A percentile compares a stretch with the other conserved stretches of the same genome.
phyloP scores from a whole-genome alignment of 2,329 filamentous ascomycete species.

The Hypoxylon sp. region DNA sequence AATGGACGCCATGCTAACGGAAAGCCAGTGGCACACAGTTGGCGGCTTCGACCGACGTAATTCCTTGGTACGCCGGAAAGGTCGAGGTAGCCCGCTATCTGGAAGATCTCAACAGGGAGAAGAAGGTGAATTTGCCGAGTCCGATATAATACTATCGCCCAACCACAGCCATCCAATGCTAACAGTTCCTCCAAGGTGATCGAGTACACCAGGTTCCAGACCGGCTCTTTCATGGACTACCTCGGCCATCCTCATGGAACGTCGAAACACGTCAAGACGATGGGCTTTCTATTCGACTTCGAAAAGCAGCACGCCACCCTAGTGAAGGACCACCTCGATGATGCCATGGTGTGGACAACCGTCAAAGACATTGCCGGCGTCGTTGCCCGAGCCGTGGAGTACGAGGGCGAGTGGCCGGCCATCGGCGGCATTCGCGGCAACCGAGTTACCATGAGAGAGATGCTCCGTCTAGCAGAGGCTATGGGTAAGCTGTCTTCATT shows the following conservation, averaged over 20 bases:
- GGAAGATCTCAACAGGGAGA: slow-evolving; percentile 50
- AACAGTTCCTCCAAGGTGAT: slow-evolving; percentile 46
- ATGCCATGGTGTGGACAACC: slow-evolving; percentile 40
- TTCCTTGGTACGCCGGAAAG: slow-evolving; percentile 52
- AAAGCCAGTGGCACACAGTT: slow-evolving; percentile 20
- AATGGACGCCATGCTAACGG: not conserved
- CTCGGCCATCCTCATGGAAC: slow-evolving; percentile 54
- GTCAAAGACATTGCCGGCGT: slow-evolving; percentile 48
- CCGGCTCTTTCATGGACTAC: slow-evolving; percentile 58
- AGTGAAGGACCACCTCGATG: slow-evolving; percentile 39
- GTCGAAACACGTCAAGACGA: slow-evolving; percentile 47
- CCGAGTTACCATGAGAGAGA: slow-evolving; percentile 40
- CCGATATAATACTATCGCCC: not conserved
- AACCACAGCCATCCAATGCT: not conserved
- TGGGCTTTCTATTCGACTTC: slow-evolving; percentile 49
- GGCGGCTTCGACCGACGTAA: slow-evolving; percentile 16
- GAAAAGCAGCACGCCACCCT: slow-evolving; percentile 44
- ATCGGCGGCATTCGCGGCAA: slow-evolving; percentile 50
- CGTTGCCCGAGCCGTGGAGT: slow-evolving; percentile 50
- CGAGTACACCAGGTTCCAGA: slow-evolving; percentile 60
- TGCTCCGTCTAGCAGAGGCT: slow-evolving; percentile 47
- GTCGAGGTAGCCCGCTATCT: slow-evolving; percentile 51
- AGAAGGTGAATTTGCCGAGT: slow-evolving; percentile 44
- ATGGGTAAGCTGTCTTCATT: slow-evolving; percentile 28
- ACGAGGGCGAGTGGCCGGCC: slow-evolving; percentile 51